These are phyloP conservation scores for Kwoniella sp. DNA, from an alignment of 768 basidiomycete species.

Conservation along the genomic window DNA sequence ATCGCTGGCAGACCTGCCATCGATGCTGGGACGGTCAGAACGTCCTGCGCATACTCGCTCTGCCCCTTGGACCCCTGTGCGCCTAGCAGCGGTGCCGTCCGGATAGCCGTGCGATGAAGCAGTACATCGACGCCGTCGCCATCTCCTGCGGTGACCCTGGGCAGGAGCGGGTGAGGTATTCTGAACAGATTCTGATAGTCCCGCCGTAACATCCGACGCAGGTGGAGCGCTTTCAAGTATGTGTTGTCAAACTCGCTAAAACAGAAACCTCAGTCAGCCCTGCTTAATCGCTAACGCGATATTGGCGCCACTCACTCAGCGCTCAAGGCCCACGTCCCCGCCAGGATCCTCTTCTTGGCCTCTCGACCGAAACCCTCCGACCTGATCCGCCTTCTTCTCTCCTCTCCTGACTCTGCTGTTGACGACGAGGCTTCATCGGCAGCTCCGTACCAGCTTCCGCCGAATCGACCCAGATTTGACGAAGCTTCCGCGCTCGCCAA, in stretches of 20 bases:
- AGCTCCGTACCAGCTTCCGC: slow-evolving; percentile 75
- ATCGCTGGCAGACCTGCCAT: slow-evolving; percentile 82
- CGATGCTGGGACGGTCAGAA: slow-evolving; percentile 86
- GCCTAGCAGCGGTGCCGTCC: slow-evolving; percentile 67
- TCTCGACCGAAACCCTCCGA: slow-evolving; percentile 73
- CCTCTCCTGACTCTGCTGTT: slow-evolving; percentile 53
- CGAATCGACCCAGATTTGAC: slow-evolving; percentile 84
- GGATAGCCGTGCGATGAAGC: slow-evolving; percentile 79
- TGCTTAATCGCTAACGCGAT: neutral
- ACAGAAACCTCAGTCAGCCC: neutral
- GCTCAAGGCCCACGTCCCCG: slow-evolving; percentile 86
- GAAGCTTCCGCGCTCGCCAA: slow-evolving; percentile 89
- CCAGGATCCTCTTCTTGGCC: slow-evolving; percentile 76
- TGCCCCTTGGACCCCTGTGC: slow-evolving; percentile 41
- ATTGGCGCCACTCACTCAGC: slow-evolving; percentile 66
- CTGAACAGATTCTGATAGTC: slow-evolving; percentile 73
- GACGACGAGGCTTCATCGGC: slow-evolving; percentile 46
- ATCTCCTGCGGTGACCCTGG: neutral
- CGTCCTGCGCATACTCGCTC: slow-evolving; percentile 75
- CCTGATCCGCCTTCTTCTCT: slow-evolving; percentile 48
- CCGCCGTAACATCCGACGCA: slow-evolving; percentile 64
- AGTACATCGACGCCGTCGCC: slow-evolving; percentile 65
- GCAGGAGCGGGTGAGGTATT: slow-evolving; percentile 55
- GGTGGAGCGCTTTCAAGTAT: slow-evolving; percentile 83
- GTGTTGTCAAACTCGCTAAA: slow-evolving; percentile 93